phyloP scores from a whole-genome alignment of 2,329 filamentous ascomycete species.

The Aspergillus fumigatiaffinis region DNA sequence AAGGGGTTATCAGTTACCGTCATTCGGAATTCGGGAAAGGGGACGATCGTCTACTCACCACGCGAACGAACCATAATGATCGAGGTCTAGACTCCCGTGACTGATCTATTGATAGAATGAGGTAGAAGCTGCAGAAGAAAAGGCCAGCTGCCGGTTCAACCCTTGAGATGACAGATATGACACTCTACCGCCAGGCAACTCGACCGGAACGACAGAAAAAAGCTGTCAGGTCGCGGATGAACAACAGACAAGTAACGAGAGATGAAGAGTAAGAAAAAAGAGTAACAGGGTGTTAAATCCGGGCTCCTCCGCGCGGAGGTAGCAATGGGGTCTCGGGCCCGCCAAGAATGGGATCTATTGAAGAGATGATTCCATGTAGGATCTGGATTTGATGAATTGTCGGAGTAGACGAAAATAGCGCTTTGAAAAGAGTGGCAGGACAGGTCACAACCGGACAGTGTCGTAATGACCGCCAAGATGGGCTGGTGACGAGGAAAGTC shows the following conservation, averaged over 20 bases:
- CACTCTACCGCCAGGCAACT: neutral
- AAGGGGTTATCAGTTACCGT: slow-evolving; percentile 21
- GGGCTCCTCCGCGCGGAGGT: slow-evolving; percentile 15
- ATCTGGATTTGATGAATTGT: neutral
- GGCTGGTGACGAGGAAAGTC: slow-evolving; percentile 6
- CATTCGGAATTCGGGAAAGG: neutral
- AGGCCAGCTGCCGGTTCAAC: slow-evolving; percentile 8
- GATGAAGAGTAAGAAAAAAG: neutral
- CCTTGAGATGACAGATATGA: neutral
- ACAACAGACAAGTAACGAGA: neutral
- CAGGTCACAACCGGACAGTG: slow-evolving; percentile 1
- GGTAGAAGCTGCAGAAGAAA: slow-evolving; percentile 12
- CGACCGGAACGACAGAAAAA: neutral
- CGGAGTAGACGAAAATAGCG: neutral
- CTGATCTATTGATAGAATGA: slow-evolving; percentile 2
- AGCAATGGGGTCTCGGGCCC: slow-evolving; percentile 14
- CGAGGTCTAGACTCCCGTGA: slow-evolving; percentile 6
- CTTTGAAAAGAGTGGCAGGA: slow-evolving; percentile 2
- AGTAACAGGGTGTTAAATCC: slow-evolving; percentile 9
- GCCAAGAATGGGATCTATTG: slow-evolving; percentile 12
- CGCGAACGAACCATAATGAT: slow-evolving; percentile 34
- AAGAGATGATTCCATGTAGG: slow-evolving; percentile 11
- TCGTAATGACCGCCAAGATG: slow-evolving; percentile 5
- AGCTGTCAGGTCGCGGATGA: neutral
- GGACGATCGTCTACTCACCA: slow-evolving; percentile 26